Evolutionary conservation across 441 rosid species (phyloP).

Genomic region (Jatropha multifida): DNA sequence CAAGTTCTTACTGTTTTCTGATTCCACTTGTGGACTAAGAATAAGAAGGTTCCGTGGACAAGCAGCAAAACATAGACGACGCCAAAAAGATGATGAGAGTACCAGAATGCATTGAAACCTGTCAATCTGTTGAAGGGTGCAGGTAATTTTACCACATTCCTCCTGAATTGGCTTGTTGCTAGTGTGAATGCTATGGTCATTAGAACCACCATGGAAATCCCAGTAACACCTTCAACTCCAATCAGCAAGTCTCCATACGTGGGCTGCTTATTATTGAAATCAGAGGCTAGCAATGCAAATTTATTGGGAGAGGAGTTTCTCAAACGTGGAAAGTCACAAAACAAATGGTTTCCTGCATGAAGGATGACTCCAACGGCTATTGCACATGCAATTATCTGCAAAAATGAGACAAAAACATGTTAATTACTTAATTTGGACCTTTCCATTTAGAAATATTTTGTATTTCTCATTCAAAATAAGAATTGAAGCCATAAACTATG

Average conservation of each 20-base stretch:
- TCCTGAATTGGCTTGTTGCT: conserved; percentile 68
- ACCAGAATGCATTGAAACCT: conserved; percentile 98
- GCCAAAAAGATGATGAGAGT: conserved; percentile 83
- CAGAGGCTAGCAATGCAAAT: conserved; percentile 54
- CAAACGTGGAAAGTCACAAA: conserved; percentile 84
- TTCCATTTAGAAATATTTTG: not conserved
- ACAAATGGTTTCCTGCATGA: conserved; percentile 77
- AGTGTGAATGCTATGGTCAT: conserved; percentile 63
- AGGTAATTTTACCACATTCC: conserved; percentile 66
- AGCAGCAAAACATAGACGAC: conserved; percentile 77
- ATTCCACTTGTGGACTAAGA: conserved; percentile 63
- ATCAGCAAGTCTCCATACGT: conserved; percentile 61
- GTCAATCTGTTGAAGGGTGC: conserved; percentile 76
- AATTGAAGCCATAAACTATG: not conserved
- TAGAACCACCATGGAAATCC: conserved; percentile 74
- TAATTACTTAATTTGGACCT: not conserved
- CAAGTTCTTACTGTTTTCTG: conserved; percentile 67
- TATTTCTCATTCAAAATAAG: not conserved
- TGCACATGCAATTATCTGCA: conserved; percentile 78
- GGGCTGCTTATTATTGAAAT: conserved; percentile 57
- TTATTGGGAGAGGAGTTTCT: conserved; percentile 53
- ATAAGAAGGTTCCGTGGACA: conserved; percentile 77
- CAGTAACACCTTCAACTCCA: conserved; percentile 73
- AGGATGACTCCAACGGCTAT: conserved; percentile 62
- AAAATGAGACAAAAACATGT: not conserved